These are phyloP conservation scores for Russula dissimulans DNA, from an alignment of 768 basidiomycete species.

Conservation along the genomic window DNA sequence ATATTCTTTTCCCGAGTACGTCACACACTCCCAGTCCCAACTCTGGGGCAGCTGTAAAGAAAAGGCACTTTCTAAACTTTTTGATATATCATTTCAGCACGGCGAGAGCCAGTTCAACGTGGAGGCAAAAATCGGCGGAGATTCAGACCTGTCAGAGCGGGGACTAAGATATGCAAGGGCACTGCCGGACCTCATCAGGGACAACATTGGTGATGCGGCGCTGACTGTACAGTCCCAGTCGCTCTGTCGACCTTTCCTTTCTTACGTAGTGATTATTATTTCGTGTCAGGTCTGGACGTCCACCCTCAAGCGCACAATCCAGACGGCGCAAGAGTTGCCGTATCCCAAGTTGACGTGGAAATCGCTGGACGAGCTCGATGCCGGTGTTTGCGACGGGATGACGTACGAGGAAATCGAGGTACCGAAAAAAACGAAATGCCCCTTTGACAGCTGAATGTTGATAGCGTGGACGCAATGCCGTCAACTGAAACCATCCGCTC, in stretches of 20 bases:
- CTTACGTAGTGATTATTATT: neutral
- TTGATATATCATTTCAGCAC: constrained; percentile 48
- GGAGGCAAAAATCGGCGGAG: constrained; percentile 96
- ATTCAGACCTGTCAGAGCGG: constrained; percentile 74
- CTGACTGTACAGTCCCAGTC: constrained; percentile 49
- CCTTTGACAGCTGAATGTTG: too few species aligned
- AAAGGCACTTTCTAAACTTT: neutral
- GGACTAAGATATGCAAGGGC: constrained; percentile 82
- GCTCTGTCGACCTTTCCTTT: neutral
- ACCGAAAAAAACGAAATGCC: constrained; percentile 1
- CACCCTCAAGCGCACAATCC: constrained; percentile 87
- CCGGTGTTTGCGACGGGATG: constrained; percentile 99
- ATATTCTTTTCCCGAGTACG: constrained; percentile 93
- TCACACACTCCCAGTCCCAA: neutral
- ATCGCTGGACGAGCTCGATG: constrained; percentile 94
- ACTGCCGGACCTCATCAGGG: constrained; percentile 76
- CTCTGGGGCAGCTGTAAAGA: neutral
- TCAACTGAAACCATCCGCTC: too few species aligned
- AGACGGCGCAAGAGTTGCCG: constrained; percentile 74
- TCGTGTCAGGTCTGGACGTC: constrained; percentile 93
- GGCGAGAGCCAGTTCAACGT: constrained; percentile 97
- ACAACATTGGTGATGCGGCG: constrained; percentile 83
- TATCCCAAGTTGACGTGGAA: constrained; percentile 98
- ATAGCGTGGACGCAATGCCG: too few species aligned
- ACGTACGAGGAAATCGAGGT: constrained; percentile 99